A percentile compares a stretch with the other conserved stretches of the same genome.
Evolutionary conservation across 2,329 filamentous ascomycete species (phyloP).

Genomic region (Lachnellula arida): DNA sequence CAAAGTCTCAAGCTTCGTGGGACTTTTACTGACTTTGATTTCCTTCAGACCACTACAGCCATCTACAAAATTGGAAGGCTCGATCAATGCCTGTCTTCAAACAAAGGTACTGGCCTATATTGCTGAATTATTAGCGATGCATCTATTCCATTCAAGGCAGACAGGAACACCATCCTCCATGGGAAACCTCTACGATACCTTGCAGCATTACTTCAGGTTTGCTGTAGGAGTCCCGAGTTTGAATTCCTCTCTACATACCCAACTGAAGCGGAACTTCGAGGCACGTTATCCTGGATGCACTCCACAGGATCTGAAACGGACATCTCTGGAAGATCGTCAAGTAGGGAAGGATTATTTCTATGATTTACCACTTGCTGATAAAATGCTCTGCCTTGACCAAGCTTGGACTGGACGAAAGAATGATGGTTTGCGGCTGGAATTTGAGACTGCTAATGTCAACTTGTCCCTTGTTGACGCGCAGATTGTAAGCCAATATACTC

Average conservation of each 20-base stretch:
- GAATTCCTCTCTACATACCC: constrained; percentile 80
- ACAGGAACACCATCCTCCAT: constrained; percentile 64
- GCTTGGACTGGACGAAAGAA: constrained; percentile 68
- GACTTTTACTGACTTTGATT: not conserved
- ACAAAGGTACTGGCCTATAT: constrained; percentile 74
- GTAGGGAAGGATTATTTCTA: constrained; percentile 82
- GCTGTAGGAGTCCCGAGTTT: constrained; percentile 77
- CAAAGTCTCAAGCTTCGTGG: not conserved
- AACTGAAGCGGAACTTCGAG: constrained; percentile 80
- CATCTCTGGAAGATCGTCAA: constrained; percentile 56
- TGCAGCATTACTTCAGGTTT: constrained; percentile 75
- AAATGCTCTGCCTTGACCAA: constrained; percentile 70
- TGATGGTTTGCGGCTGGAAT: constrained; percentile 75
- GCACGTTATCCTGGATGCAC: constrained; percentile 69
- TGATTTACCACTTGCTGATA: constrained; percentile 68
- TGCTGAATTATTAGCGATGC: constrained; percentile 85
- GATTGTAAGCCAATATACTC: constrained; percentile 52
- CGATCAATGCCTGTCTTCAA: constrained; percentile 47
- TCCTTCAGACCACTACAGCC: constrained; percentile 47
- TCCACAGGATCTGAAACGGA: constrained; percentile 77
- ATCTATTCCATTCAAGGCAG: constrained; percentile 81
- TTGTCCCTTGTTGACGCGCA: constrained; percentile 90
- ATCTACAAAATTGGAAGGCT: constrained; percentile 47
- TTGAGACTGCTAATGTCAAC: constrained; percentile 84
- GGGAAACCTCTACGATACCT: constrained; percentile 65